Evolutionary conservation across 805 yeast genomes (phyloP).

Genomic region (Myxozyma monticola): DNA sequence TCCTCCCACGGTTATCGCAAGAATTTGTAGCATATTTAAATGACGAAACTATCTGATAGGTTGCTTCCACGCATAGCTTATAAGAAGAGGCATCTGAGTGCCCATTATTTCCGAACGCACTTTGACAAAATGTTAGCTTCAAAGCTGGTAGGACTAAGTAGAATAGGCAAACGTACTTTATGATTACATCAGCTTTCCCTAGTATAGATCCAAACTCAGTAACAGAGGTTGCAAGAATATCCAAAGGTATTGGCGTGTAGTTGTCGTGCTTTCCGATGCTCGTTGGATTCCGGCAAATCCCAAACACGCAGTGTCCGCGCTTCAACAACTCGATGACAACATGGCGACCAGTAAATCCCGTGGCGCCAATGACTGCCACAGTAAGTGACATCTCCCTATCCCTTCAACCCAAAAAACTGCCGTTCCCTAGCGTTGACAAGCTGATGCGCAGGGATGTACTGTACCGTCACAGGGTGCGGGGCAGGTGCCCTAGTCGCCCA

Average conservation of each 20-base stretch:
- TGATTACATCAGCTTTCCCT: constrained; percentile 3
- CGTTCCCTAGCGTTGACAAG: too few species aligned
- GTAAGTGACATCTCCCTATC: neutral
- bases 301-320: constrained; percentile 13
- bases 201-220: constrained; percentile 1
- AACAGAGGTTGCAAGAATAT: constrained; percentile 1
- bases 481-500: too few species aligned
- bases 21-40: constrained; percentile 6
- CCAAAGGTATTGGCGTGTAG: neutral
- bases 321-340: constrained; percentile 11
- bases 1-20: neutral
- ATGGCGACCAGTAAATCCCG: constrained; percentile 15
- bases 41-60: constrained; percentile 6
- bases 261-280: neutral
- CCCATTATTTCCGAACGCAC: neutral
- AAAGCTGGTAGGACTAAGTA: neutral
- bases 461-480: too few species aligned
- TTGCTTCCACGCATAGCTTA: constrained; percentile 6
- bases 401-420: too few species aligned
- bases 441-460: too few species aligned
- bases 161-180: constrained; percentile 1
- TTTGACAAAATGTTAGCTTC: too few species aligned
- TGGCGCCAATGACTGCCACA: constrained; percentile 11
- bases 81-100: neutral
- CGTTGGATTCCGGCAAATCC: constrained; percentile 5